Evolutionary conservation across 208 protist genomes (phyloP).

Genomic region (Strigomonas oncopelti): DNA sequence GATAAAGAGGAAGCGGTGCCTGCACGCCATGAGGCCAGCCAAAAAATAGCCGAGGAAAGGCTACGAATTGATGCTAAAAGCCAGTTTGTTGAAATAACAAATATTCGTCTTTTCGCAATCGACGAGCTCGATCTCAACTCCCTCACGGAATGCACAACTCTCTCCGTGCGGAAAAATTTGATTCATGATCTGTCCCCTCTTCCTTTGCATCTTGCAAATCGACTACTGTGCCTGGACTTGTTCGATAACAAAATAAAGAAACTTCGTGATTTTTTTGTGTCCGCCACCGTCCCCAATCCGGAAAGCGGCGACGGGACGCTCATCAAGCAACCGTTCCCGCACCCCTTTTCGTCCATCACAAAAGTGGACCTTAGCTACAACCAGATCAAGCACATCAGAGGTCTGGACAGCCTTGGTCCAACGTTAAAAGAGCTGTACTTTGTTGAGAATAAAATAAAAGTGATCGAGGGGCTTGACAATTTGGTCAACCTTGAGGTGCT

Average conservation of each 20-base stretch:
- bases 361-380: slow-evolving; percentile 92
- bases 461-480: slow-evolving; percentile 74
- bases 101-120: slow-evolving; percentile 84
- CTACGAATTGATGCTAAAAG: slow-evolving; percentile 51
- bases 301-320: slow-evolving; percentile 14
- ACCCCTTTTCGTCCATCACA: slow-evolving; percentile 49
- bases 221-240: slow-evolving; percentile 78
- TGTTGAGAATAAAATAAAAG: slow-evolving; percentile 90
- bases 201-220: slow-evolving; percentile 51
- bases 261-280: slow-evolving; percentile 71
- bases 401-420: slow-evolving; percentile 58
- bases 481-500: slow-evolving; percentile 79
- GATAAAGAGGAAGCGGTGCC: background rate
- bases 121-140: slow-evolving; percentile 72
- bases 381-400: slow-evolving; percentile 70
- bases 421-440: slow-evolving; percentile 87
- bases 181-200: slow-evolving; percentile 79
- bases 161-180: slow-evolving; percentile 88
- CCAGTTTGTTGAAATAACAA: slow-evolving; percentile 69
- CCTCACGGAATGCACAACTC: slow-evolving; percentile 50
- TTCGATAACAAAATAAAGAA: slow-evolving; percentile 92
- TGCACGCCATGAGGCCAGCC: background rate
- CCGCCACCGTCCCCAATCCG: slow-evolving; percentile 20
- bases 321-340: slow-evolving; percentile 21
- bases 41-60: slow-evolving; percentile 15